Evolutionary conservation across 352 stramenopile genomes (phyloP).

Genomic region (Phytopythium chamaehyphon): DNA sequence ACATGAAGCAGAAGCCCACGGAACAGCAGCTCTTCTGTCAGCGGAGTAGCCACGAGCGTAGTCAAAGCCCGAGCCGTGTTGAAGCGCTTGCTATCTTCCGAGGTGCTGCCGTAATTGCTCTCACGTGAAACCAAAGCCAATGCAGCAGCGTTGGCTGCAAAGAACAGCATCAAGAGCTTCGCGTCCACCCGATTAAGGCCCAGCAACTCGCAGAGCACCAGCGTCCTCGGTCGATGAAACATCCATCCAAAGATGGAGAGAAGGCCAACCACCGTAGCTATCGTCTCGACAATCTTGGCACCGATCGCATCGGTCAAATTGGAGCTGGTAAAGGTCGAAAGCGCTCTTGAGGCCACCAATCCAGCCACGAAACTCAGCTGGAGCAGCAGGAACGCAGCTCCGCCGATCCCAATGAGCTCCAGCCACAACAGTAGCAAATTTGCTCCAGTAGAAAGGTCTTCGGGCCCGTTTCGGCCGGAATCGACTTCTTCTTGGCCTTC

Average conservation of each 20-base stretch:
- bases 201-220: slow-evolving; percentile 13
- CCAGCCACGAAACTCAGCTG: slow-evolving; percentile 15
- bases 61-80: slow-evolving; percentile 12
- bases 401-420: slow-evolving; percentile 29
- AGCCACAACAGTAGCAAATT: slow-evolving; percentile 30
- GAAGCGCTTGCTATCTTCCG: slow-evolving; percentile 8
- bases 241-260: slow-evolving; percentile 31
- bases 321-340: neutral
- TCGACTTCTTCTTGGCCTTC: neutral
- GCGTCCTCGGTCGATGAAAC: slow-evolving; percentile 16
- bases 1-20: slow-evolving; percentile 45
- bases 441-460: too few species aligned
- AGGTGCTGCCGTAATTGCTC: slow-evolving; percentile 10
- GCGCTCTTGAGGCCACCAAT: slow-evolving; percentile 8
- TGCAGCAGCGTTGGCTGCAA: slow-evolving; percentile 12
- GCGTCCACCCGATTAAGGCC: slow-evolving; percentile 6
- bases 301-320: neutral
- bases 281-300: slow-evolving; percentile 10
- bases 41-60: slow-evolving; percentile 32
- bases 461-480: neutral
- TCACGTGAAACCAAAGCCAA: slow-evolving; percentile 13
- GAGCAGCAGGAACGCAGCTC: slow-evolving; percentile 32
- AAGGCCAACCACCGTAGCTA: slow-evolving; percentile 21
- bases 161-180: slow-evolving; percentile 10
- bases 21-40: slow-evolving; percentile 67